Base-by-base conservation (phyloP, 495 filamentous ascomycete species). In the Chaetomium cochliodes region DNA sequence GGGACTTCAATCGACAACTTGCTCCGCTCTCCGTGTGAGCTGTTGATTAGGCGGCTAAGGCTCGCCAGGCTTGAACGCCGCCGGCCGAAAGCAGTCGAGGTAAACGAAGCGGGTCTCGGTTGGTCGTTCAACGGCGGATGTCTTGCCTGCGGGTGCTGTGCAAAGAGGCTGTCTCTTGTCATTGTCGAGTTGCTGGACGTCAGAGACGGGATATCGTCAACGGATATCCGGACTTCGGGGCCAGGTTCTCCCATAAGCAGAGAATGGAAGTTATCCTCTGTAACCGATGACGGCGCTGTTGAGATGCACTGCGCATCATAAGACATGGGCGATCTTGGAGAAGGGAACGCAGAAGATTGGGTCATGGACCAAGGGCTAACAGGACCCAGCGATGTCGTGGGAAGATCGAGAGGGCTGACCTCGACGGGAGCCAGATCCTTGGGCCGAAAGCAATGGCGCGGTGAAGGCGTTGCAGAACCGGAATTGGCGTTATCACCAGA, bases 61-160 rank as follows among this genome's bases (percentile, higher is more conserved):
- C 92, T 96, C 9, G 87, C 92, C 65, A 97, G 83, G 72, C 91
- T 96, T 6, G 89, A 89, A 51, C 92, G 85, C 71, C 96, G 92
- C 51, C 89, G 87, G 26, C 86, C 84, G 58, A 87, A 83, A 15
- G 87, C 81, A 33, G 85, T 79, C 13, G 86, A 85, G 4, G 88
- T 88, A 55, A 91, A 82, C 0, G 90, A 92, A 18, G 86, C 82
- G 9, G 89, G 87, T 42, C 89, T 84, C 51, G 83, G 80, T 58
- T 88, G 88, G 20, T 82, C 81, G 22, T 67, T 67, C 25, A 71
- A 56, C 26, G 73, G 67, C 42, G 67, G 74, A 54, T 67, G 67
- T 33, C 73, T 67, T 22, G 75, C 68, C 55, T 74, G 70, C 5
- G 70, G 71, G 20, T 73, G 53, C 13, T 78, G 73, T 0, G 72